Percentiles rank a stretch among this genome's conserved stretches.
These are phyloP conservation scores for Populus euphratica DNA, from an alignment of 345 rosid species.

Conservation along the genomic window DNA sequence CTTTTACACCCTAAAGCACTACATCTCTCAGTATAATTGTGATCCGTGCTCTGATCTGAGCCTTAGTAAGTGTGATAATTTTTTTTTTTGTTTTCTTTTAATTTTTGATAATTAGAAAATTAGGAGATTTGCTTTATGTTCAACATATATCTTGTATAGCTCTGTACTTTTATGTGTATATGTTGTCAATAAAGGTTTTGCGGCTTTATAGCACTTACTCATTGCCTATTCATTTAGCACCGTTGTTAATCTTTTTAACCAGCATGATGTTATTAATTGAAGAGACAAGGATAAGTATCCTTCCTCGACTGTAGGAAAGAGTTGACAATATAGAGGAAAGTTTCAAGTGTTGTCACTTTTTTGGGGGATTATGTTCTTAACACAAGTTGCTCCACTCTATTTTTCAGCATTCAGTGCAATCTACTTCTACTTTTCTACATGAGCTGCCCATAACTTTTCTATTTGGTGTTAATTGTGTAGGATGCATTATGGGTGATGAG, in stretches of 20 bases:
- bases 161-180: neutral
- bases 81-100: constrained; percentile 3
- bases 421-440: neutral
- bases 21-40: constrained; percentile 70
- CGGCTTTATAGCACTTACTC: neutral
- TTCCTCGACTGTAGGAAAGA: neutral
- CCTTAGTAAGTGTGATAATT: constrained; percentile 53
- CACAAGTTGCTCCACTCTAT: neutral
- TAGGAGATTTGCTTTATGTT: neutral
- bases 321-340: neutral
- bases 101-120: too few relatives aligned
- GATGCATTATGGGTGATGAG: constrained; percentile 86
- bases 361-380: neutral
- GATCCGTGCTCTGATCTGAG: constrained; percentile 85
- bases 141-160: neutral
- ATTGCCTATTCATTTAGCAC: neutral
- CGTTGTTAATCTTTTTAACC: neutral
- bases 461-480: constrained; percentile 28
- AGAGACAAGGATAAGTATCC: neutral
- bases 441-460: neutral
- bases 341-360: neutral
- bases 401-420: neutral
- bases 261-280: neutral
- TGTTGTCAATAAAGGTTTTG: neutral
- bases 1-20: constrained; percentile 79